Conservation (phyloP, 257 asterid species). For the Solanum chiquidenum region DNA sequence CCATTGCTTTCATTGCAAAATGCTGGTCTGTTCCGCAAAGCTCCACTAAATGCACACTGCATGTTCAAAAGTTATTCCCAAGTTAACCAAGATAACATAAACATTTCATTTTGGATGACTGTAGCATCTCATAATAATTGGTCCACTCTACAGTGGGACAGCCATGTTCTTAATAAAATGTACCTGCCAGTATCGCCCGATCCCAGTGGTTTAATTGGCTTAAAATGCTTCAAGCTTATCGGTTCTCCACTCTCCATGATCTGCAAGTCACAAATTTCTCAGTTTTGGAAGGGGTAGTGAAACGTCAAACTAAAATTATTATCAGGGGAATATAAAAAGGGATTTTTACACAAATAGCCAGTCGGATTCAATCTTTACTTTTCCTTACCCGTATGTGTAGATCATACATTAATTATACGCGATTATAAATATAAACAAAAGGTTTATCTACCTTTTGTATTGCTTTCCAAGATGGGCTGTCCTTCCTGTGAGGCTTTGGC, state of each 20-base stretch:
- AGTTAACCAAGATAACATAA: neutral
- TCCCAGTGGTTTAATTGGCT: slow-evolving; percentile 91
- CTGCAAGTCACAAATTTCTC: slow-evolving; percentile 28
- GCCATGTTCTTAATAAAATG: neutral
- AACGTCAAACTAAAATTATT: neutral
- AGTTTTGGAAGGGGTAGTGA: neutral
- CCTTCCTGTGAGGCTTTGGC: slow-evolving; percentile 91
- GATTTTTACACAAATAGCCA: neutral
- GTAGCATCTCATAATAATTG: neutral
- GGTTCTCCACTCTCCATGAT: slow-evolving; percentile 62
- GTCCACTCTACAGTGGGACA: neutral
- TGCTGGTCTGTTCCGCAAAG: slow-evolving; percentile 66
- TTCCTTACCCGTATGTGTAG: neutral
- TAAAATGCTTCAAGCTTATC: slow-evolving; percentile 79
- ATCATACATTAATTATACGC: neutral
- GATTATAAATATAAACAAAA: neutral
- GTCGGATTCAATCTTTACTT: neutral
- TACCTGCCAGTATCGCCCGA: slow-evolving; percentile 98
- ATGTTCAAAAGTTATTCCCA: neutral
- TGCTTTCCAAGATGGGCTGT: slow-evolving; percentile 73
- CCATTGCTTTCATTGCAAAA: slow-evolving; percentile 99
- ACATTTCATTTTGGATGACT: neutral
- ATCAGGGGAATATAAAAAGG: neutral
- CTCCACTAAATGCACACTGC: slow-evolving; percentile 95
- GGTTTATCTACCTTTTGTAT: slow-evolving; percentile 49